Base-by-base conservation (phyloP, 805 yeast species). In the Spathaspora passalidarum region DNA sequence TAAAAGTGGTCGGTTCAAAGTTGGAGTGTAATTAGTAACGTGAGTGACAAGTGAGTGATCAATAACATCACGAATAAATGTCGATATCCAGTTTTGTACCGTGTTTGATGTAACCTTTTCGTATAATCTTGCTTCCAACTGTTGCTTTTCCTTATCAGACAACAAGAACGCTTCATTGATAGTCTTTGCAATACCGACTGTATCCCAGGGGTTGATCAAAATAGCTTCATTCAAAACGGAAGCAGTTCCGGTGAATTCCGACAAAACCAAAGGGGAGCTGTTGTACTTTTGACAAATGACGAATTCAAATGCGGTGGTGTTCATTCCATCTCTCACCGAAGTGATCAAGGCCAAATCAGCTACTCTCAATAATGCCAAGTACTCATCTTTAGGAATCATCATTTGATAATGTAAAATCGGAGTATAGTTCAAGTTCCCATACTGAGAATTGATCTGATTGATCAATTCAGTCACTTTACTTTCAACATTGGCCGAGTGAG, bases 171-270 rank as follows among this genome's bases (percentile, higher is more conserved):
- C 78, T 42, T 79, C 81, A 61, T 90, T 74, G 46, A 95, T 86
- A 5, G 90, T 78, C 56, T 81, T 86, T 1, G 99, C 92, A 32
- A 92, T 92, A 1, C 96, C 96, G 20, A 88, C 92, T 0, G 95
- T 77, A 67, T 94, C 98, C 96, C 97, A 94, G 6, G 99, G 99
- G 56, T 94, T 94, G 29, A 94, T 94, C 52, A 86, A 79, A 42
- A 88, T 75, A 0, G 96, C 88, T 49, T 84, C 88, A 45, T 73
- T 75, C 45, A 86, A 63, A 2, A 85, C 85, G 2, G 86, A 70
- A 0, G 89, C 80, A 2, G 95, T 83, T 38, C 99, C 99, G 46
- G 96, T 86, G 61, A 94, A 94, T 68, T 94, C 99, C 18, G 96
- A 87, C 38, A 94, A 69, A 32, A 94, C 81, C 58, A 95, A 75